Conservation (phyloP, 352 stramenopile genomes). For the Phytophthora sp. region DNA sequence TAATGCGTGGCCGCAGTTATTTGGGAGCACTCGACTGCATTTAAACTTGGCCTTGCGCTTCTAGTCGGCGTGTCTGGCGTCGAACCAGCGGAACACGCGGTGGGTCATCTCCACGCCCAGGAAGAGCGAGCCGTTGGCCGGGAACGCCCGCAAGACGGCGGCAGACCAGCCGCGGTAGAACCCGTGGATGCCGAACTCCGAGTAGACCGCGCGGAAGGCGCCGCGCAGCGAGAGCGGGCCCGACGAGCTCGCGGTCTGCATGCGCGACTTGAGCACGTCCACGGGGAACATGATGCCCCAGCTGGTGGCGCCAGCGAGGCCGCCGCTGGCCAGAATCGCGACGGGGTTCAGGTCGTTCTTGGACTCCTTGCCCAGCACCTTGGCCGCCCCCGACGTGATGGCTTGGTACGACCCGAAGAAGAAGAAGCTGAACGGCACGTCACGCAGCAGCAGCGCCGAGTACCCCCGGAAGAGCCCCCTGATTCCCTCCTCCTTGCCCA, state of each 20-base stretch:
- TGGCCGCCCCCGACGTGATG: conserved; percentile 61
- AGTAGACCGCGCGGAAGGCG: conserved; percentile 64
- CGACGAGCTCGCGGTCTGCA: conserved; percentile 61
- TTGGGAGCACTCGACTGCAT: conserved; percentile 7
- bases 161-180: conserved; percentile 91
- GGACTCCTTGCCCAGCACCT: conserved; percentile 56
- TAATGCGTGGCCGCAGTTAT: conserved; percentile 20
- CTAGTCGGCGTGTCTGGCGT: conserved; percentile 37
- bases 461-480: conserved; percentile 82
- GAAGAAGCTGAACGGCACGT: conserved; percentile 92
- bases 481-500: conserved; percentile 66
- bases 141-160: conserved; percentile 85
- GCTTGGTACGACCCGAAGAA: conserved; percentile 89
- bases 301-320: conserved; percentile 75
- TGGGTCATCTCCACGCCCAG: conserved; percentile 90
- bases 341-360: conserved; percentile 80
- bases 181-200: conserved; percentile 67
- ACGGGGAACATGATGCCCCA: conserved; percentile 90
- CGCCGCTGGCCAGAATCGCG: conserved; percentile 76
- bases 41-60: conserved; percentile 3
- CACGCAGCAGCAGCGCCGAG: conserved; percentile 79
- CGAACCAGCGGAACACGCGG: conserved; percentile 71
- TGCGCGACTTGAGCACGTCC: conserved; percentile 85
- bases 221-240: conserved; percentile 44
- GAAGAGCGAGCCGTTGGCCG: conserved; percentile 89